phyloP scores from a whole-genome alignment of 306 rosid genomes.

The Gastrolobium villosum region DNA sequence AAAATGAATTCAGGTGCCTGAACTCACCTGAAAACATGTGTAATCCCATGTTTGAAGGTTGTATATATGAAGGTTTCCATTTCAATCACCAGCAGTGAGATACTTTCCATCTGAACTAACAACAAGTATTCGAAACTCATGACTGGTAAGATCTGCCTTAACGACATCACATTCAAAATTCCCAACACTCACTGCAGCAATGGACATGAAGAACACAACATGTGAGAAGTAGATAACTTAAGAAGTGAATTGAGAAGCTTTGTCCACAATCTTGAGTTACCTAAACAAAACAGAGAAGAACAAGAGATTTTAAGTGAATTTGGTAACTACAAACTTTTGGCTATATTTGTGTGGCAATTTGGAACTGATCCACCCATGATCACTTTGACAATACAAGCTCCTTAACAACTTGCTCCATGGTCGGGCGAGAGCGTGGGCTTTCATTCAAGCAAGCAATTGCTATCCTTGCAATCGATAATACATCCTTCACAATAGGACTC shows the following conservation, averaged over 20 bases:
- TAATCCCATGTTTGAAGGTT: slow-evolving; percentile 73
- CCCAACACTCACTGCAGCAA: slow-evolving; percentile 73
- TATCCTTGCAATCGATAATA: too few relatives aligned
- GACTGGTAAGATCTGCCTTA: slow-evolving; percentile 59
- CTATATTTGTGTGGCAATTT: too few relatives aligned
- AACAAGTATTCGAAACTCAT: slow-evolving; percentile 77
- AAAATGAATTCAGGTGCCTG: slow-evolving; percentile 34
- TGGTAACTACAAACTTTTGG: too few relatives aligned
- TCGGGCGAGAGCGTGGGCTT: too few relatives aligned
- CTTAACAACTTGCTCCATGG: too few relatives aligned
- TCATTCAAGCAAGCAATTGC: too few relatives aligned
- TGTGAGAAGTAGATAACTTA: slow-evolving; percentile 27
- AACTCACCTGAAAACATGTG: slow-evolving; percentile 71
- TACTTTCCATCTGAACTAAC: slow-evolving; percentile 88
- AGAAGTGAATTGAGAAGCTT: slow-evolving; percentile 31
- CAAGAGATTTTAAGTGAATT: too few relatives aligned
- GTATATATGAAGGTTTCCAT: slow-evolving; percentile 80
- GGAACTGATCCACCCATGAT: too few relatives aligned
- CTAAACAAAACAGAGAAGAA: slow-evolving; percentile 34
- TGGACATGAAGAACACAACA: slow-evolving; percentile 42
- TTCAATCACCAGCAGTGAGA: too few relatives aligned
- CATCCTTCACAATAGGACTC: too few relatives aligned
- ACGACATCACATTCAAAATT: slow-evolving; percentile 73
- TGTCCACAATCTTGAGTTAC: slow-evolving; percentile 49
- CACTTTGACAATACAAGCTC: too few relatives aligned